Percentiles rank a stretch among this genome's conserved stretches.
Conservation (phyloP, 345 rosid genomes). For the Raphanus sativus region DNA sequence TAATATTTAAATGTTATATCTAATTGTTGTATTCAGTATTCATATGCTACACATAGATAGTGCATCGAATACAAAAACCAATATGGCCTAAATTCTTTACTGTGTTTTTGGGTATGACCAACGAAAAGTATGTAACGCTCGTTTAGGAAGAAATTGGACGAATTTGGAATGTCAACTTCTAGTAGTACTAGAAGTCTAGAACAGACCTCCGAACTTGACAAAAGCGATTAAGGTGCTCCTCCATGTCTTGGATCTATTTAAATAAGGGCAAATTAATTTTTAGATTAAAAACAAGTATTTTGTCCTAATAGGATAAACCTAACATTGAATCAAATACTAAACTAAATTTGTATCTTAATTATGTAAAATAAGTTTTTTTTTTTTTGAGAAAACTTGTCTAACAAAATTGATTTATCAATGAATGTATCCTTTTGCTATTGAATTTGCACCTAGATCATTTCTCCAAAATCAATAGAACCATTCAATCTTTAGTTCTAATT, state of each 20-base stretch:
- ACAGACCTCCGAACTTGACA: background rate
- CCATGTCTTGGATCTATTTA: no score
- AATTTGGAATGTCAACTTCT: constrained; percentile 18
- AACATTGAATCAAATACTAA: no score
- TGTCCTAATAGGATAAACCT: no score
- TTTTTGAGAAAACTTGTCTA: background rate
- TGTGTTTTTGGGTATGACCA: background rate
- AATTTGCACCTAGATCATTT: no score
- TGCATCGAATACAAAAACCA: no score
- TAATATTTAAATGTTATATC: no score
- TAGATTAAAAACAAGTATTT: no score
- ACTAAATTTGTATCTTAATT: no score
- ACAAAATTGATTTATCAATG: background rate
- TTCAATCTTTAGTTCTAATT: background rate
- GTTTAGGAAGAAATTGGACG: background rate
- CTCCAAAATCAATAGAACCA: background rate
- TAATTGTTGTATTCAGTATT: no score
- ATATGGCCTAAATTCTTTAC: no score
- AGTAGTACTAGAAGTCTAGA: background rate
- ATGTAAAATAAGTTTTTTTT: background rate
- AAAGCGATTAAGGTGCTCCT: background rate
- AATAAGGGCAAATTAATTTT: no score
- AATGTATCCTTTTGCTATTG: background rate
- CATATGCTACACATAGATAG: no score
- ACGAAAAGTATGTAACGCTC: background rate